phyloP scores from a whole-genome alignment of 1,284 basidiomycete genomes.

The Ustilago tritici region DNA sequence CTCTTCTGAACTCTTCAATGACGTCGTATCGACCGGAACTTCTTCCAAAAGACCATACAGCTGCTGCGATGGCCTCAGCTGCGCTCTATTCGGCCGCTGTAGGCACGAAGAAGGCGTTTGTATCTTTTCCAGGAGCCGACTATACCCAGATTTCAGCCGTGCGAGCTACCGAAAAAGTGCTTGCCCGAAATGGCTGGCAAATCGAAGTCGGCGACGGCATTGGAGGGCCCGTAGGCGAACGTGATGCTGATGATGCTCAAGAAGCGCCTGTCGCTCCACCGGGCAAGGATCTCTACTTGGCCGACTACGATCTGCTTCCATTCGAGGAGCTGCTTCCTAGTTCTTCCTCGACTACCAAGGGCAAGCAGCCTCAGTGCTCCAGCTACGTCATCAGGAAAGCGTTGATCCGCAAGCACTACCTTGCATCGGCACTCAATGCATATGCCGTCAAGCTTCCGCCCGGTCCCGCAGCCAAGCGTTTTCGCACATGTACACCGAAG shows the following conservation, averaged over 20 bases:
- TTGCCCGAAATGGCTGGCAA: constrained; percentile 49
- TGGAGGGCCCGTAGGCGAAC: constrained; percentile 1
- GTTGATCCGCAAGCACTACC: constrained; percentile 93
- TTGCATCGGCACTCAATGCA: constrained; percentile 79
- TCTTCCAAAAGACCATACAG: not conserved
- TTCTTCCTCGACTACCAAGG: constrained; percentile 14
- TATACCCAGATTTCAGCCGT: constrained; percentile 63
- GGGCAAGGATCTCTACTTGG: constrained; percentile 52
- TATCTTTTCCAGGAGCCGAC: constrained; percentile 63
- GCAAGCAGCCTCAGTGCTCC: constrained; percentile 76
- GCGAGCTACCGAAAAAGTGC: constrained; percentile 41
- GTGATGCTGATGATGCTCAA: constrained; percentile 4
- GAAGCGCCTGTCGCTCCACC: constrained; percentile 10
- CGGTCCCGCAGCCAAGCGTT: constrained; percentile 18
- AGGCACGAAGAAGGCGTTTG: constrained; percentile 28
- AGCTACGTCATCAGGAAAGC: constrained; percentile 91
- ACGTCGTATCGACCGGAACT: not conserved
- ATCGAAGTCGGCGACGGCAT: constrained; percentile 30
- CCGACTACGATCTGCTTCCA: constrained; percentile 66
- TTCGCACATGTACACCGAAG: constrained; percentile 73
- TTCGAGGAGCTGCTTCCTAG: constrained; percentile 58
- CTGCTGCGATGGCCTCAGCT: constrained; percentile 3
- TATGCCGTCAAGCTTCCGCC: constrained; percentile 51
- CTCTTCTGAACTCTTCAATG: no score
- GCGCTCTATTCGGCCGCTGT: not conserved